phyloP scores from a whole-genome alignment of 495 filamentous ascomycete genomes.

The Penicillium canariense region DNA sequence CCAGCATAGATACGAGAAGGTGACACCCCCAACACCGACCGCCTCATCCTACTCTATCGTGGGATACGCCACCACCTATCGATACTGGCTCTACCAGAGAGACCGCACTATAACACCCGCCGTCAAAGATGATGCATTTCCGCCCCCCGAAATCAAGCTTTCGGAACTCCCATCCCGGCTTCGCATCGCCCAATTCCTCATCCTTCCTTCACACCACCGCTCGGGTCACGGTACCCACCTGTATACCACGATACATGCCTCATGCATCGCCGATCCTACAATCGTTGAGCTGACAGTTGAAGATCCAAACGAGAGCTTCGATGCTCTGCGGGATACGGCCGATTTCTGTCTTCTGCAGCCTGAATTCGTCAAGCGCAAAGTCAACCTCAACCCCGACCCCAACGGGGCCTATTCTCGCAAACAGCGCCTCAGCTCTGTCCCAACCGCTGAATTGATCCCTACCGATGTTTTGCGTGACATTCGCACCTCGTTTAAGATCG shows the following conservation, averaged over 20 bases:
- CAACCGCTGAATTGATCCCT: constrained; percentile 62
- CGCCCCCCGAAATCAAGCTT: constrained; percentile 40
- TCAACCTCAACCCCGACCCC: constrained; percentile 46
- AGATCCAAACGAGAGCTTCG: constrained; percentile 93
- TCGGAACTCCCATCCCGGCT: constrained; percentile 62
- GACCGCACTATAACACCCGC: constrained; percentile 27
- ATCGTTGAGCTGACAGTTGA: constrained; percentile 88
- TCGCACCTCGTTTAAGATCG: constrained; percentile 70
- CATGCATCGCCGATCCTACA: constrained; percentile 58
- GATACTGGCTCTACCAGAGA: constrained; percentile 55
- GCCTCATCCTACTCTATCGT: constrained; percentile 67
- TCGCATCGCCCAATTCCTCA: constrained; percentile 90
- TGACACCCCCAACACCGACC: constrained; percentile 42
- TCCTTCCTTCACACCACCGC: constrained; percentile 83
- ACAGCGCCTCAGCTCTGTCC: constrained; percentile 47
- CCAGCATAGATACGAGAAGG: constrained; percentile 61
- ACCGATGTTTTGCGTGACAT: constrained; percentile 55
- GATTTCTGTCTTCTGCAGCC: constrained; percentile 67
- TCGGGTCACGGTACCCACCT: constrained; percentile 76
- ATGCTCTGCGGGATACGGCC: constrained; percentile 80
- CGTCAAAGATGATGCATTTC: constrained; percentile 42
- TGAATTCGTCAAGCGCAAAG: constrained; percentile 42
- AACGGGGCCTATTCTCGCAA: constrained; percentile 37
- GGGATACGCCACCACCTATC: constrained; percentile 86
- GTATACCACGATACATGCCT: constrained; percentile 71